Evolutionary conservation across 1,284 basidiomycete genomes (phyloP), one percentile per base, ranked within the genome.

Genomic region (Malassezia sympodialis): DNA sequence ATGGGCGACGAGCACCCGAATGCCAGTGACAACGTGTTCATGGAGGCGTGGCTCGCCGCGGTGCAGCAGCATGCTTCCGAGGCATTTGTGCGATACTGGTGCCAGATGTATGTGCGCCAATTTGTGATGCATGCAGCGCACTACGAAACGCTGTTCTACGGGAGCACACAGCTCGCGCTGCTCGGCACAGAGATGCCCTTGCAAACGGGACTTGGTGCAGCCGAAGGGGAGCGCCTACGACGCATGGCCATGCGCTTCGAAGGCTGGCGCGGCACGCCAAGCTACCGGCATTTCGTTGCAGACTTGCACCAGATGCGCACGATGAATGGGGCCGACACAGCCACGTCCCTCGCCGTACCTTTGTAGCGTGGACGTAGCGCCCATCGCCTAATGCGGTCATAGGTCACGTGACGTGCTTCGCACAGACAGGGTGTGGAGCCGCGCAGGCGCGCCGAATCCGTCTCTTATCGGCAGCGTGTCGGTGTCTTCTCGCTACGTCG

Each of bases 31-130:
- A 86, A 83, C 62, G 61, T 85, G 12, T 93, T 96, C 76, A 87
- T 96, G 70, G 89, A 96, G 56, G 91, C 96, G 84, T 80, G 88
- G 52, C 78, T 82, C n/a, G 73, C 80, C 14, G 84, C 85, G 1
- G 84, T 88, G 42, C 78, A 80, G 14, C 80, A 81, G 12, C 87
- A 88, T 68, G 87, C 83, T 65, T 85, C 87, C 43, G 88, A 91
- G 74, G 77, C 80, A 8, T 79, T 84, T 59, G 82, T 91, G n/a
- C 83, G 87, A 5, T 78, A 83, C 8, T 81, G 86, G 12, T 84
- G 89, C 66, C 81, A 82, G 14, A 87, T 90, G 63, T 90, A 87
- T 67, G 80, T 84, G 3, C 71, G 75, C 43, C 81, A 85, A 5
- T 90, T 91, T 69, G 80, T 87, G 27, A 80, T 84, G 30, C 77